These are phyloP conservation scores for Aspergillus conjunctus DNA, from an alignment of 495 filamentous ascomycete species.

Conservation along the genomic window DNA sequence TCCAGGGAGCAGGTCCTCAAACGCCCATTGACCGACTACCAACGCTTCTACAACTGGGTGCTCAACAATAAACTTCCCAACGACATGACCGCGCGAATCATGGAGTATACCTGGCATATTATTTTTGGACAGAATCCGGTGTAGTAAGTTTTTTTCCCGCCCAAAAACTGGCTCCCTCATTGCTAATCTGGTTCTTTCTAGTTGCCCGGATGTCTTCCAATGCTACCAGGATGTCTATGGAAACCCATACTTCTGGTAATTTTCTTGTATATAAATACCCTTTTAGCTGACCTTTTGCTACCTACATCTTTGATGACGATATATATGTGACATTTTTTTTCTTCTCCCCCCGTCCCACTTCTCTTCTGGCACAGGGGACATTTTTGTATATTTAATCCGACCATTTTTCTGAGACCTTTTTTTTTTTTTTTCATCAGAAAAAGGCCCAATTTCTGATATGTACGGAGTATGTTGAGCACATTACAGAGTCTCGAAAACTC, in stretches of 20 bases:
- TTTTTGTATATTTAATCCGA: not conserved
- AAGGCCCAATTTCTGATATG: not conserved
- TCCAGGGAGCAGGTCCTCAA: constrained; percentile 53
- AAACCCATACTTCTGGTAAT: constrained; percentile 30
- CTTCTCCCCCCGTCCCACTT: constrained; percentile 4
- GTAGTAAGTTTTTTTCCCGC: constrained; percentile 36
- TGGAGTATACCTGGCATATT: constrained; percentile 60
- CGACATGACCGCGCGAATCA: constrained; percentile 46
- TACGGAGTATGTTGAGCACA: not conserved
- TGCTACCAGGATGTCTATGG: constrained; percentile 55
- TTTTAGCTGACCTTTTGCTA: not conserved
- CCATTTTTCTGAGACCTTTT: not conserved
- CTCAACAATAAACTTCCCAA: constrained; percentile 50
- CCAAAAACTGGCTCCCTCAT: no score
- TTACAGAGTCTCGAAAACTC: no score
- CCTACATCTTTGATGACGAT: constrained; percentile 17
- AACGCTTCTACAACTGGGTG: constrained; percentile 62
- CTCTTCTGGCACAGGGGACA: not conserved
- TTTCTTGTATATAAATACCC: constrained; percentile 22
- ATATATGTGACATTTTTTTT: constrained; percentile 15
- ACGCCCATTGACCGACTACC: constrained; percentile 55
- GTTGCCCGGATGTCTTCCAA: constrained; percentile 48
- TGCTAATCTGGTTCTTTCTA: constrained; percentile 19
- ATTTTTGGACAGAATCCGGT: constrained; percentile 56
- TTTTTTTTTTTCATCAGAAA: not conserved